A percentile compares a stretch with the other conserved stretches of the same genome.
These are phyloP conservation scores for Lactifluus volemus DNA, from an alignment of 768 basidiomycete genomes.

Conservation along the genomic window DNA sequence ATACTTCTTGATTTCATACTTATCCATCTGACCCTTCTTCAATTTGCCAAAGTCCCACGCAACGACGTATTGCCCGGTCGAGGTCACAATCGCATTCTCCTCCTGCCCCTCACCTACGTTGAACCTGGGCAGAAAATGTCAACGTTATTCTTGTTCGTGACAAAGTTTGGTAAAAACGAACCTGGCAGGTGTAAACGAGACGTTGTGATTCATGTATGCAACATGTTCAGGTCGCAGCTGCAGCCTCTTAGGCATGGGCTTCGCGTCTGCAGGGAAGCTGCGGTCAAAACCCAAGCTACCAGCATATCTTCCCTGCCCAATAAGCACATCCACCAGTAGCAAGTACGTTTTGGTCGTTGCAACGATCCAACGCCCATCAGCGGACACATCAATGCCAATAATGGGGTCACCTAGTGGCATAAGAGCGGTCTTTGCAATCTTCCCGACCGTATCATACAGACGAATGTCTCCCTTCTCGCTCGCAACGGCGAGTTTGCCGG, in stretches of 20 bases:
- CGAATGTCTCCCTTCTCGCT: slow-evolving; percentile 96
- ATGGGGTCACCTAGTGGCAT: slow-evolving; percentile 95
- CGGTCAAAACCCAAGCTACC: slow-evolving; percentile 87
- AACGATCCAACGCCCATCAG: slow-evolving; percentile 89
- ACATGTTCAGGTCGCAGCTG: slow-evolving; percentile 88
- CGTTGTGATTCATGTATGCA: slow-evolving; percentile 83
- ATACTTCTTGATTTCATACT: slow-evolving; percentile 96
- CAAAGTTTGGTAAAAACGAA: slow-evolving; percentile 26
- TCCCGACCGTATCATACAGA: slow-evolving; percentile 91
- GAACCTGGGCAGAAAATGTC: slow-evolving; percentile 49
- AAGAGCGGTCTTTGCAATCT: slow-evolving; percentile 97
- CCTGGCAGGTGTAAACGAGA: slow-evolving; percentile 93
- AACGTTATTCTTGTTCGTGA: background rate
- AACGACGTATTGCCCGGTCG: slow-evolving; percentile 84
- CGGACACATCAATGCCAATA: slow-evolving; percentile 87
- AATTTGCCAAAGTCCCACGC: slow-evolving; percentile 98
- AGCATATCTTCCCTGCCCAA: slow-evolving; percentile 80
- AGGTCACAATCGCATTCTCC: slow-evolving; percentile 94
- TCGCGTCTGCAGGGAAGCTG: slow-evolving; percentile 89
- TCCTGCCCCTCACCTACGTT: slow-evolving; percentile 82
- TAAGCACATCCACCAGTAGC: slow-evolving; percentile 88
- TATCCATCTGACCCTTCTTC: slow-evolving; percentile 83
- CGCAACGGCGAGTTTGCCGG: slow-evolving; percentile 84
- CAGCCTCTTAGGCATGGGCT: slow-evolving; percentile 83
- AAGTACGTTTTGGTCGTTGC: slow-evolving; percentile 94